Evolutionary conservation across 2,329 filamentous ascomycete genomes (phyloP).

Genomic region (Calonectria honghensis): DNA sequence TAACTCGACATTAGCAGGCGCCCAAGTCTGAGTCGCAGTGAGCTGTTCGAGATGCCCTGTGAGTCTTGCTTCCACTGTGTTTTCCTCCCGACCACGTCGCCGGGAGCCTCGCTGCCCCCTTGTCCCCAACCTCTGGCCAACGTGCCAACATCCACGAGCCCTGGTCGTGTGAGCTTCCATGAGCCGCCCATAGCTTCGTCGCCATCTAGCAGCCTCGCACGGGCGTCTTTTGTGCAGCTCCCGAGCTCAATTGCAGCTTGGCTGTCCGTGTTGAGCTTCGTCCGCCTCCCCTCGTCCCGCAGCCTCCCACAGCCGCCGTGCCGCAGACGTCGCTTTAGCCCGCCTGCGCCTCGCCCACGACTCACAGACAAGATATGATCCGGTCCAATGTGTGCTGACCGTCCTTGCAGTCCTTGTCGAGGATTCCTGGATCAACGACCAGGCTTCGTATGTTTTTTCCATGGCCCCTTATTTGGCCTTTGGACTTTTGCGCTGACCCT

Average conservation of each 20-base stretch:
- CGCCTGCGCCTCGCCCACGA: conserved; percentile 31
- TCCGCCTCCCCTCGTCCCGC: conserved; percentile 19
- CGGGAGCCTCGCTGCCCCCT: conserved; percentile 22
- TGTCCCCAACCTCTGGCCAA: conserved; percentile 32
- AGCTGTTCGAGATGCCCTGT: conserved; percentile 62
- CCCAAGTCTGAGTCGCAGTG: conserved; percentile 48
- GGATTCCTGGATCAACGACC: conserved; percentile 63
- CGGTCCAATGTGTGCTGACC: conserved; percentile 47
- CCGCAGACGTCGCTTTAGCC: conserved; percentile 32
- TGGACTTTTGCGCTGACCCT: conserved; percentile 48
- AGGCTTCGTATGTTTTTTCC: conserved; percentile 59
- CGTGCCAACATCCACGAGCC: conserved; percentile 37
- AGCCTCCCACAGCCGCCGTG: conserved; percentile 30
- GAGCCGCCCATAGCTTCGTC: conserved; percentile 34
- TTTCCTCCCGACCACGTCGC: conserved; percentile 23
- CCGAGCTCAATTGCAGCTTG: conserved; percentile 51
- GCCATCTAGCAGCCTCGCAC: conserved; percentile 26
- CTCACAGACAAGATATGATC: conserved; percentile 14
- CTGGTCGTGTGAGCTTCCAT: conserved; percentile 36
- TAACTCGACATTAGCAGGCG: conserved; percentile 47
- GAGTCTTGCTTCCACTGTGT: conserved; percentile 51
- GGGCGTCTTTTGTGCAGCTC: conserved; percentile 31
- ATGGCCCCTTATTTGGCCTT: conserved; percentile 21
- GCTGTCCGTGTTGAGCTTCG: conserved; percentile 36
- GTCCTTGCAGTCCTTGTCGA: conserved; percentile 59